phyloP scores from a whole-genome alignment of 2,329 filamentous ascomycete genomes.

The Cryphonectria japonica region DNA sequence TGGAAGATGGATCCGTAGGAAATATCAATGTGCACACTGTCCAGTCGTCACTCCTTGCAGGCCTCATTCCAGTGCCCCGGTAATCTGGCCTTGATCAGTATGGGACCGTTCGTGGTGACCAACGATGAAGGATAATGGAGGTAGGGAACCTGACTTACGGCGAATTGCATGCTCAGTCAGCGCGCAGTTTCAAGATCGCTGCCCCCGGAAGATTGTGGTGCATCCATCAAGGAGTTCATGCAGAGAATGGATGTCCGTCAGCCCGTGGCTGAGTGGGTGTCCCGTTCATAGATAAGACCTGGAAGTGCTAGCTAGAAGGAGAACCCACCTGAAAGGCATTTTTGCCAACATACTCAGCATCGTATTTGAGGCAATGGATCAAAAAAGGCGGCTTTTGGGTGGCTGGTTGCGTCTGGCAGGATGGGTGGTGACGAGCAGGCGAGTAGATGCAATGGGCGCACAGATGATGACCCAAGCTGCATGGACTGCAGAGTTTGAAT shows the following conservation, averaged over 20 bases:
- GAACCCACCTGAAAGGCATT: background rate
- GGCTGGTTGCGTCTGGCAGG: background rate
- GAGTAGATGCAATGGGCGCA: background rate
- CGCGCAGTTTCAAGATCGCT: background rate
- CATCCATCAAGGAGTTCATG: background rate
- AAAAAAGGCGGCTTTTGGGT: background rate
- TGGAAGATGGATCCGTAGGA: background rate
- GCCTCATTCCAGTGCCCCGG: background rate
- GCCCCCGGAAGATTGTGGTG: background rate
- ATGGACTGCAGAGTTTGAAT: background rate
- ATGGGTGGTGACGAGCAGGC: background rate
- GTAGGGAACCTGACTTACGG: background rate
- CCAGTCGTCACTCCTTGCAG: background rate
- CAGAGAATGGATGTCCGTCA: background rate
- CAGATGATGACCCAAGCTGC: too few relatives aligned
- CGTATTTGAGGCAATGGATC: background rate
- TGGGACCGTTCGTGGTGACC: background rate
- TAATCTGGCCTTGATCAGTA: background rate
- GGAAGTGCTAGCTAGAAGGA: background rate
- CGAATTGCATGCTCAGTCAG: background rate
- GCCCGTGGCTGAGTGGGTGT: background rate
- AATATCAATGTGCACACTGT: background rate
- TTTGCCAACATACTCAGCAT: background rate
- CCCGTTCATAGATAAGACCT: background rate
- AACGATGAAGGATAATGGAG: background rate